Base-by-base conservation (phyloP, 805 yeast genomes). In the Sugiyamaella chiloensis region DNA sequence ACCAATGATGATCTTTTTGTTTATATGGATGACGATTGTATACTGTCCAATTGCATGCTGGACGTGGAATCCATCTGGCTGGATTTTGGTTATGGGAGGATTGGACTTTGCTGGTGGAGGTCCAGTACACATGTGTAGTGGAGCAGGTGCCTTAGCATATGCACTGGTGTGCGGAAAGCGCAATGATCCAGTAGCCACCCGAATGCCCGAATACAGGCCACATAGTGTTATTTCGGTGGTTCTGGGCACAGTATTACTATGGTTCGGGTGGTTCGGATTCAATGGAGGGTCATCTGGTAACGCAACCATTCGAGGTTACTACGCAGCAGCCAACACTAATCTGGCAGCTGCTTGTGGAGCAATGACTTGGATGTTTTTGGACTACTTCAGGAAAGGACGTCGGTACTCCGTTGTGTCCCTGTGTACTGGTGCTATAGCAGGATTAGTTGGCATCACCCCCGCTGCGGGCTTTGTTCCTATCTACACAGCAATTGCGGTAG, bases 211-310 rank as follows among this genome's bases (percentile, higher is more conserved):
- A 65, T 90, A 89, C 73, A 87, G 81, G 70, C 98, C 99, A 34
- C 97, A 91, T 66, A 85, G 93, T 19, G 96, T 91, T 31, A 79
- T 95, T 6, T 79, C 89, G 40, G 87, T 89, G 50, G 96, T 90
- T 14, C 70, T 93, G 50, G 99, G 99, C 47, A 89, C 97, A 17
- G 84, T 87, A 9, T 86, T 93, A 73, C 78, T 93, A 59, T 91
- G 97, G 96, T 89, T 93, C 61, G 99, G 98, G 30, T 93, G 99
- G 99, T 89, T 89, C 62, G 97, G 96, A 34, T 93, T 93, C 81
- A 93, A 93, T 77, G 97, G 96, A 69, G 98, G 98, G 60, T 88
- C 96, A 41, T 86, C 97, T 43, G 97, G 96, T 68, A 85, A 88
- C 64, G 87, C 96, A 30, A 71, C 91, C 53, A 81, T 93, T 65